Base-by-base conservation (phyloP, 495 filamentous ascomycete species). In the Ramalina peruviana region DNA sequence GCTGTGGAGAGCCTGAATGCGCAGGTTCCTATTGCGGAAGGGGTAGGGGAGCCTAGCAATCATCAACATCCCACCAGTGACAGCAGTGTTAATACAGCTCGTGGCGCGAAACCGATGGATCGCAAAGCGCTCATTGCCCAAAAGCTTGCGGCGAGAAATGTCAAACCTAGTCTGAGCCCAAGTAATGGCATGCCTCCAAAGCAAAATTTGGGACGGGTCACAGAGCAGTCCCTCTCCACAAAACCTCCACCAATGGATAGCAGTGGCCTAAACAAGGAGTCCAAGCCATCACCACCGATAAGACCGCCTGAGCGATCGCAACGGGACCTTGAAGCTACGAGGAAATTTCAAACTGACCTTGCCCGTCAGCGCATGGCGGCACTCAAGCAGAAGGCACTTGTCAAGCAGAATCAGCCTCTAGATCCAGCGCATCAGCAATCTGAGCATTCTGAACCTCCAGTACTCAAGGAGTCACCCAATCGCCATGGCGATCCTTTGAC, bases 41-140 rank as follows among this genome's bases (percentile, higher is more conserved):
- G 30, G 7, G 7, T 33, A 33, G 30, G 5, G 9, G 7, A 33
- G 30, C 30, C 30, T 7, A 33, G 7, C 30, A 33, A 33, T 13
- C 9, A 33, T 11, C 9, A 33, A 33, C 6, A 33, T 33, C 9
- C 30, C 30, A 33, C 5, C 7, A 33, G 3, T 3, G 30, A 33
- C 30, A 33, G 2, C 30, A 33, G 9, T 42, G 12, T 42, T 42
- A 25, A 30, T 46, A 13, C 7, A 57, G n/a, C 48, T 49, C 46
- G 54, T 15, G 55, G 60, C 6, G 53, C 51, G 4, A 79, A 77
- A 54, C 72, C 76, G 7, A 68, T 86, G 57, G 82, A 86, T 55
- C 73, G 85, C 26, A 87, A 87, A 54, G 83, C 87, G 52, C 74
- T 85, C 38, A 85, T 86, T 57, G 83, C 84, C 16, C 74, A 78